These are phyloP conservation scores for Geranomyces variabilis DNA, from an alignment of 192 early-diverging fungal species.

Conservation along the genomic window DNA sequence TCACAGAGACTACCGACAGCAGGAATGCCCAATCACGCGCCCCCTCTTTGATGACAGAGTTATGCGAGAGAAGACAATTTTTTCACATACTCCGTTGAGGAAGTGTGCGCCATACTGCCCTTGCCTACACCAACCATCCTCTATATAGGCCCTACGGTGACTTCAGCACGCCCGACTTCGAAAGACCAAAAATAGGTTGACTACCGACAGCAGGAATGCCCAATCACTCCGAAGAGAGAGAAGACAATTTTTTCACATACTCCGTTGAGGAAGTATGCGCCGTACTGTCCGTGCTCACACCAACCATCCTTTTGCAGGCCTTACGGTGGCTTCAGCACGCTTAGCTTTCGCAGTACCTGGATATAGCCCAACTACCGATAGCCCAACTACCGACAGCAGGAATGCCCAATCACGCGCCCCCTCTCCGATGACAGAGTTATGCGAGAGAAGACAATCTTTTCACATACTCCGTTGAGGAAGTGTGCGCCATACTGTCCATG, in stretches of 20 bases:
- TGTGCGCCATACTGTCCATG: constrained; percentile 9
- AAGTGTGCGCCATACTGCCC: constrained; percentile 11
- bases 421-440: constrained; percentile 12
- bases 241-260: constrained; percentile 15
- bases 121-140: constrained; percentile 5
- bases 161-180: constrained; percentile 10
- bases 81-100: constrained; percentile 15
- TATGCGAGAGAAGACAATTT: constrained; percentile 11
- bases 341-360: constrained; percentile 2
- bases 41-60: constrained; percentile 11
- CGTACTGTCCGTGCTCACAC: neutral
- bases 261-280: constrained; percentile 14
- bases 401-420: constrained; percentile 12
- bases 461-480: constrained; percentile 14
- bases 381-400: constrained; percentile 6
- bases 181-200: constrained; percentile 7
- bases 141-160: constrained; percentile 5
- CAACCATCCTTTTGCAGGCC: constrained; percentile 3
- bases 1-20: constrained; percentile 1
- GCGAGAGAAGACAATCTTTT: constrained; percentile 11
- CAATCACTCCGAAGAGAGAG: constrained; percentile 7
- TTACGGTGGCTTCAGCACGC: constrained; percentile 11
- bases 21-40: constrained; percentile 13
- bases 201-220: constrained; percentile 11
- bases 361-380: neutral